These are phyloP conservation scores for Rubia tinctorum DNA, from an alignment of 305 asterid genomes.

Conservation along the genomic window DNA sequence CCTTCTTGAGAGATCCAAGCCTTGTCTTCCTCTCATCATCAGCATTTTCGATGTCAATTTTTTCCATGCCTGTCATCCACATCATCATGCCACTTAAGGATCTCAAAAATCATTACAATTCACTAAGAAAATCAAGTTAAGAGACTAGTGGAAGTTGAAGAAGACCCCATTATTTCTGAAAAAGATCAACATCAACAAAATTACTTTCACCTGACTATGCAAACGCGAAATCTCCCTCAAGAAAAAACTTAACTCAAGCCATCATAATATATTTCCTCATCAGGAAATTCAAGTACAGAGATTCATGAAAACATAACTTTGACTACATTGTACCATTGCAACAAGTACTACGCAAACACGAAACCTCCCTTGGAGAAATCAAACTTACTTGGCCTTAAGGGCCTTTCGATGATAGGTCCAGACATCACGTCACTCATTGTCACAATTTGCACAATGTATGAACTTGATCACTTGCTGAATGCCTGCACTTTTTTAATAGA, in stretches of 20 bases:
- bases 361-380: not conserved
- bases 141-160: not conserved
- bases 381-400: conserved; percentile 57
- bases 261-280: not conserved
- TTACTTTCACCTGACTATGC: not conserved
- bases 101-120: not conserved
- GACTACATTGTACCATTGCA: not conserved
- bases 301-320: not conserved
- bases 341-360: not conserved
- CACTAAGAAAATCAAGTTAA: not conserved
- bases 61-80: conserved; percentile 55
- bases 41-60: conserved; percentile 47
- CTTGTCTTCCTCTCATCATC: conserved; percentile 73
- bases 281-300: not conserved
- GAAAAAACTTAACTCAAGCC: not conserved
- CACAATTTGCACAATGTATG: conserved; percentile 14
- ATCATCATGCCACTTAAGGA: not conserved
- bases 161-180: not conserved
- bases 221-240: not conserved
- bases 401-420: conserved; percentile 40
- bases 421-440: conserved; percentile 38
- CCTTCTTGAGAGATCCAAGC: conserved; percentile 79
- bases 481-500: conserved; percentile 26
- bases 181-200: too few species aligned
- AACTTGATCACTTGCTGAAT: conserved; percentile 23